Evolutionary conservation across 1,284 basidiomycete species (phyloP), one percentile per base, ranked within the genome.

Genomic region (Singerocomus rubriflavus): DNA sequence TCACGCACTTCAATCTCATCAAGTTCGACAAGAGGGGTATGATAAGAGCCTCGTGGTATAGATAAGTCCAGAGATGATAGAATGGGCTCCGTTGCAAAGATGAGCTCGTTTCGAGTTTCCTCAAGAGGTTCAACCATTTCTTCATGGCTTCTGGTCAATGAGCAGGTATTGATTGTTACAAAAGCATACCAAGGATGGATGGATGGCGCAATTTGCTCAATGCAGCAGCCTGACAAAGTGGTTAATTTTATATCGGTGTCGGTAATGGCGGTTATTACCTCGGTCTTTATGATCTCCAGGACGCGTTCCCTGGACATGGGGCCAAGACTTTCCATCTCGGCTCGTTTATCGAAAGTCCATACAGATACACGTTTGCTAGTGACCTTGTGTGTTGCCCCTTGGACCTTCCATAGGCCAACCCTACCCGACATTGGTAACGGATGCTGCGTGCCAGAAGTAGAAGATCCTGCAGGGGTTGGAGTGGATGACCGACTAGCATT

Each of bases 91-190:
- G 96, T 98, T 2, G 95, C 96, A 63, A 98, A 99, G 17, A 88
- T 84, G 41, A 98, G 74, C 60, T 95, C 91, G 42, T 76, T 85
- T 52, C 94, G 78, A 0, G 93, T 90, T 67, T 99, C 96, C 70
- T 98, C 95, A 39, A 98, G 73, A n/a, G 96, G 95, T 71, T 99
- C 96, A 26, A 97, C 94, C 82, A 98, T 93, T 72, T 99, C 96
- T 82, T 57, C 26, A 36, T 14, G 30, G 39, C n/a, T 38, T 43
- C 25, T 7, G 13, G 46, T 68, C 31, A 64, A 53, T 25, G 25
- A 40, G 32, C 31, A 41, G 32, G 34, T 21, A 10, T 14, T 14
- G 30, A 31, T 17, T 37, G 30, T 8, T 7, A 47, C 33, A 26
- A 42, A 13, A 39, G 63, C 76, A 59, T 60, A 88, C 88, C 89